These are phyloP conservation scores for Talaromyces atroroseus DNA, from an alignment of 2,329 filamentous ascomycete species.

Conservation along the genomic window DNA sequence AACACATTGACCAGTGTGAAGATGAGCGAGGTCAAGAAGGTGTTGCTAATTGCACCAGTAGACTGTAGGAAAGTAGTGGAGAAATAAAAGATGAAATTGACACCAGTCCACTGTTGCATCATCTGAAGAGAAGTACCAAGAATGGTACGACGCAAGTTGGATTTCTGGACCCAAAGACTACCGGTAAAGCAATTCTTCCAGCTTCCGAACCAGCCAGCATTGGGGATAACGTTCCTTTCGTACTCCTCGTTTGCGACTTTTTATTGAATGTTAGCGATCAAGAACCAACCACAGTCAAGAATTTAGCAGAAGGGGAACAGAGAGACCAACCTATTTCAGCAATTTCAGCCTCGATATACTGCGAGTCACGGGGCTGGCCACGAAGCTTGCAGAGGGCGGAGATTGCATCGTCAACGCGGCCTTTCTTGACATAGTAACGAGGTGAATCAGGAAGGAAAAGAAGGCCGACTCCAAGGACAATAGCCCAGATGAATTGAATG, in stretches of 20 bases:
- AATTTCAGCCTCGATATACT: slow-evolving; percentile 72
- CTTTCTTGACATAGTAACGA: slow-evolving; percentile 77
- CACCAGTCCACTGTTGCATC: slow-evolving; percentile 78
- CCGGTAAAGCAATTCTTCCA: slow-evolving; percentile 64
- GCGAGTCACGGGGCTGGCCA: slow-evolving; percentile 65
- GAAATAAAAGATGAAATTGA: slow-evolving; percentile 91
- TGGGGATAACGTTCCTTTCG: slow-evolving; percentile 64
- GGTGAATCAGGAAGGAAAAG: slow-evolving; percentile 78
- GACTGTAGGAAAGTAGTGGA: slow-evolving; percentile 79
- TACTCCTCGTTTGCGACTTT: slow-evolving; percentile 78
- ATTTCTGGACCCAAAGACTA: slow-evolving; percentile 48
- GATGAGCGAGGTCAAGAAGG: slow-evolving; percentile 77
- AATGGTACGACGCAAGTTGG: slow-evolving; percentile 60
- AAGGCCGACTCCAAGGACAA: slow-evolving; percentile 68
- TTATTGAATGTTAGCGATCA: not conserved
- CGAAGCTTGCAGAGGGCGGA: slow-evolving; percentile 61
- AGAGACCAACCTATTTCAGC: slow-evolving; percentile 56
- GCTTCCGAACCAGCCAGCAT: slow-evolving; percentile 58
- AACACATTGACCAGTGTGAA: slow-evolving; percentile 83
- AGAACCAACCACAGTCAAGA: not conserved
- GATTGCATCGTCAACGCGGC: slow-evolving; percentile 61
- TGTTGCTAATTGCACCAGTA: slow-evolving; percentile 67
- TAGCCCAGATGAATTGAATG: slow-evolving; percentile 73
- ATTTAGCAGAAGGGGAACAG: not conserved
- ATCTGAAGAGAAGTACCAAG: slow-evolving; percentile 69